Base-by-base conservation (phyloP, 768 basidiomycete genomes). In the Mycena galericulata region DNA sequence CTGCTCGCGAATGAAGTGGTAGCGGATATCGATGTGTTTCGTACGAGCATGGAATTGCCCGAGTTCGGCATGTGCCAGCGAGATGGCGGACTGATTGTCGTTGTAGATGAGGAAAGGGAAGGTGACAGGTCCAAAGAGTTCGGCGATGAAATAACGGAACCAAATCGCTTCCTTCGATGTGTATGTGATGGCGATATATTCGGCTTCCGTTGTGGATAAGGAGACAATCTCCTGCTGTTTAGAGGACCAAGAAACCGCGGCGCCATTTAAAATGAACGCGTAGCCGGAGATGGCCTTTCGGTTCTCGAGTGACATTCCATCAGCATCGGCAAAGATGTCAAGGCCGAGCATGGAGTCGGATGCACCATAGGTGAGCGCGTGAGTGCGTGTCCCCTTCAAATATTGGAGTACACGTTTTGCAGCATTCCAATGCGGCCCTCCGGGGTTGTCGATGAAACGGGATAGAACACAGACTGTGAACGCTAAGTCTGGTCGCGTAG, bases 191-290 rank as follows among this genome's bases (percentile, higher is more conserved):
- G n/a, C n/a, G n/a, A n/a, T n/a, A n/a, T n/a, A n/a, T n/a, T n/a
- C n/a, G n/a, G n/a, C n/a, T n/a, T n/a, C n/a, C n/a, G n/a, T n/a
- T n/a, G n/a, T n/a, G n/a, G n/a, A n/a, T n/a, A n/a, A n/a, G n/a
- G n/a, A n/a, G n/a, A n/a, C n/a, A n/a, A n/a, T n/a, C n/a, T n/a
- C n/a, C n/a, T n/a, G n/a, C n/a, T n/a, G n/a, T n/a, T n/a, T n/a
- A n/a, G n/a, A n/a, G n/a, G n/a, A n/a, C 65, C 65, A 67, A 26
- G 65, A 67, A n/a, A 67, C 59, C 8, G 65, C 65, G 10, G 50
- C 69, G 20, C 76, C 76, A 36, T 77, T 78, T 30, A 67, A 54
- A 9, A 61, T 46, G 50, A 67, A 60, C 4, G 50, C 65, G 50
- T 60, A 67, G 10, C 65, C 65, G 4, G 65, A 60, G 1, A 67